Percentiles rank a stretch among this genome's conserved stretches.
Conservation (phyloP, 768 basidiomycete species). For the Lanmaoa pseudosensibilis region DNA sequence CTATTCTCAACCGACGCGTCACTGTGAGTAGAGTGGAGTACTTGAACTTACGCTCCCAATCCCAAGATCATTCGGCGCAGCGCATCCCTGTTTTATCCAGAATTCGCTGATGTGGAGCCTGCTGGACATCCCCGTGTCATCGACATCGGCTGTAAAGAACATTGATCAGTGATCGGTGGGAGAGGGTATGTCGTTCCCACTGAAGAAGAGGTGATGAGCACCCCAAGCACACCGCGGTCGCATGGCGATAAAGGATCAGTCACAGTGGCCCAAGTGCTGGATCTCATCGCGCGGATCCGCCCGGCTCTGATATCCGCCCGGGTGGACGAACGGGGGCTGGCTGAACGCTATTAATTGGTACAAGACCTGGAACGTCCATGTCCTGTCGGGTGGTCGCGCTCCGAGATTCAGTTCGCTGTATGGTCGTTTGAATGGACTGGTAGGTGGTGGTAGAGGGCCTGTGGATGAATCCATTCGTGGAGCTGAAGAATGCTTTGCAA, state of each 20-base stretch:
- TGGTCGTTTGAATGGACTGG: no score
- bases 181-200: background rate
- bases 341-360: background rate
- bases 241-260: background rate
- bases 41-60: background rate
- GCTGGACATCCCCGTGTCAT: conserved; percentile 1
- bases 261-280: conserved; percentile 1
- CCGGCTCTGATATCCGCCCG: no score
- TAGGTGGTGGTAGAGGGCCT: no score
- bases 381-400: no score
- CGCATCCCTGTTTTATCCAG: background rate
- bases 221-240: background rate
- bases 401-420: no score
- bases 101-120: conserved; percentile 4
- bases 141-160: background rate
- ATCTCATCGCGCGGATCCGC: conserved; percentile 2
- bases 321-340: background rate
- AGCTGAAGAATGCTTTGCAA: no score
- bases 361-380: background rate
- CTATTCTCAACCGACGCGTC: background rate
- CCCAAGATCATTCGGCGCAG: background rate
- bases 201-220: background rate
- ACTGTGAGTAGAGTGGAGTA: background rate
- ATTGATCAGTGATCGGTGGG: background rate
- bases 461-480: no score